phyloP scores from a whole-genome alignment of 2,329 filamentous ascomycete species.

The Apiospora saccharicola region DNA sequence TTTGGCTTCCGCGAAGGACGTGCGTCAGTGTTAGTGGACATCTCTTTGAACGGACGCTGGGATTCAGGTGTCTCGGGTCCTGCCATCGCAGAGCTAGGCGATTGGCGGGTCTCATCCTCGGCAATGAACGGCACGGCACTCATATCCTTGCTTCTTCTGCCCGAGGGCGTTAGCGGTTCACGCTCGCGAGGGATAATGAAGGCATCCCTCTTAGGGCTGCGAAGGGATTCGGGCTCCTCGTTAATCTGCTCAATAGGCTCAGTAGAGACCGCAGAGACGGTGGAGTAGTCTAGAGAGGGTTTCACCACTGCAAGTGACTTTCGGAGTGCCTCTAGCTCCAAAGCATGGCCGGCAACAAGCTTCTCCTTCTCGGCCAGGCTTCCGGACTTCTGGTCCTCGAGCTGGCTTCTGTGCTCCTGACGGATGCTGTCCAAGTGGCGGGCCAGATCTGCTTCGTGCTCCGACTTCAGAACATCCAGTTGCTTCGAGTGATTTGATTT shows the following conservation, averaged over 20 bases:
- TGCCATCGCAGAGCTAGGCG: slow-evolving; percentile 47
- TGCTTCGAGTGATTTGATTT: slow-evolving; percentile 34
- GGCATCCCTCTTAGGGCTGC: slow-evolving; percentile 61
- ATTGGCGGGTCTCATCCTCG: slow-evolving; percentile 70
- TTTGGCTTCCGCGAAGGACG: slow-evolving; percentile 49
- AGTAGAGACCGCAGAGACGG: slow-evolving; percentile 54
- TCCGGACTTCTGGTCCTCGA: slow-evolving; percentile 36
- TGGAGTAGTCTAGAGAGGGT: slow-evolving; percentile 50
- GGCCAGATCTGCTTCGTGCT: slow-evolving; percentile 34
- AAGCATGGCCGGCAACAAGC: slow-evolving; percentile 38
- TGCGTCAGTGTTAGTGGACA: slow-evolving; percentile 64
- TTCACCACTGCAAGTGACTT: slow-evolving; percentile 36
- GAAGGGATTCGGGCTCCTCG: slow-evolving; percentile 41
- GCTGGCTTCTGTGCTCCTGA: slow-evolving; percentile 32
- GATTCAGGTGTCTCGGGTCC: slow-evolving; percentile 60
- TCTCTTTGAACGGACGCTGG: slow-evolving; percentile 65
- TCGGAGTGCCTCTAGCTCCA: slow-evolving; percentile 41
- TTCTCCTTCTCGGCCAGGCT: slow-evolving; percentile 36
- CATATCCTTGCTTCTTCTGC: slow-evolving; percentile 50
- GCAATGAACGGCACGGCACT: slow-evolving; percentile 59
- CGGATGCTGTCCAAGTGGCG: slow-evolving; percentile 34
- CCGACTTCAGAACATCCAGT: slow-evolving; percentile 34
- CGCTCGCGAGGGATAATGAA: slow-evolving; percentile 63
- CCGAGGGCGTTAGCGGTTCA: slow-evolving; percentile 50
- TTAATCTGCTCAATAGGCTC: slow-evolving; percentile 47